A percentile compares a stretch with the other conserved stretches of the same genome.
These are phyloP conservation scores for Mycena galopus DNA, from an alignment of 768 basidiomycete genomes.

Conservation along the genomic window DNA sequence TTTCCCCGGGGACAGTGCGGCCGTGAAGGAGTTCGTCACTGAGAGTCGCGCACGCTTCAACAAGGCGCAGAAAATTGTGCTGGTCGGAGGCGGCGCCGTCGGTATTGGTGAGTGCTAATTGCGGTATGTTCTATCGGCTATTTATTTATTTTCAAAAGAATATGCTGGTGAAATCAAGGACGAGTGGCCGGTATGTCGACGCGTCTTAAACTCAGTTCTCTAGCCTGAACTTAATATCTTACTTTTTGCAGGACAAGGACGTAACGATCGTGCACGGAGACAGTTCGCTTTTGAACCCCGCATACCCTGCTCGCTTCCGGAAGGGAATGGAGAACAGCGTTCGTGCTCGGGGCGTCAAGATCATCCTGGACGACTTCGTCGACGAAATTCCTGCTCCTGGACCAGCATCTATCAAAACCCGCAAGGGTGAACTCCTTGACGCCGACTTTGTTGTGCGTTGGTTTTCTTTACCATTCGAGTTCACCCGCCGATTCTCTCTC, in stretches of 20 bases:
- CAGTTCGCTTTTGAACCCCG: conserved; percentile 64
- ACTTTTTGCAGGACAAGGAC: conserved; percentile 51
- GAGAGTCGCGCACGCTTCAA: conserved; percentile 42
- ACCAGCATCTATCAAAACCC: conserved; percentile 57
- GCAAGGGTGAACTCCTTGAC: conserved; percentile 60
- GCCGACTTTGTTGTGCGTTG: conserved; percentile 72
- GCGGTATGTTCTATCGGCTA: conserved; percentile 23
- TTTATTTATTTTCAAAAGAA: conserved; percentile 42
- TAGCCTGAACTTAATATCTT: background rate
- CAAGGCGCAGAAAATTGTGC: conserved; percentile 51
- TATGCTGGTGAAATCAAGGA: conserved; percentile 60
- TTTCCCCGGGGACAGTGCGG: conserved; percentile 44
- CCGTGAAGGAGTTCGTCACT: conserved; percentile 42
- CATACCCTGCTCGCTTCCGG: conserved; percentile 69
- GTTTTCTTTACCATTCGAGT: background rate
- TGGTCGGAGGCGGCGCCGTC: conserved; percentile 59
- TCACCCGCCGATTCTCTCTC: background rate
- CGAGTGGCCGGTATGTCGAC: conserved; percentile 49
- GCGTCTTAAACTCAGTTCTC: background rate
- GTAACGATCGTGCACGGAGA: conserved; percentile 74
- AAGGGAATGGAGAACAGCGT: conserved; percentile 58
- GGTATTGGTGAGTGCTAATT: conserved; percentile 44
- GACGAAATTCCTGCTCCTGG: conserved; percentile 59
- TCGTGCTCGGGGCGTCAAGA: conserved; percentile 57
- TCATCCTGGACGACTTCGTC: conserved; percentile 67